phyloP scores from a whole-genome alignment of 306 rosid species.

The Lathyrus oleraceus region DNA sequence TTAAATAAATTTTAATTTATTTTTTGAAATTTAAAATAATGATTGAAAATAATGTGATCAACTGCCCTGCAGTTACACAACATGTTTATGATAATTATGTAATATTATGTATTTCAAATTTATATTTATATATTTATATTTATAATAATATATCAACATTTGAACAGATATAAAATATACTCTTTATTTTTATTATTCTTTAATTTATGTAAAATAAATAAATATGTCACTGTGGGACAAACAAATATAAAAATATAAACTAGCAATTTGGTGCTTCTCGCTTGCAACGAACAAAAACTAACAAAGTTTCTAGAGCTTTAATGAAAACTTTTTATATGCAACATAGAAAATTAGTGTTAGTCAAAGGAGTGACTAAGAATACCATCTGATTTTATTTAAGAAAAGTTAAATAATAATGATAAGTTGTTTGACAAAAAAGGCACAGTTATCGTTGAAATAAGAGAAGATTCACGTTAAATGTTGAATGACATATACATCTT shows the following conservation, averaged over 20 bases:
- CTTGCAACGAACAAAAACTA: background rate
- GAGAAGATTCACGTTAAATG: conserved; percentile 2
- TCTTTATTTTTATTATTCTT: no score
- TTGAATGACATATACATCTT: background rate
- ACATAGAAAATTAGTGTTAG: background rate
- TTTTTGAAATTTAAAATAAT: no score
- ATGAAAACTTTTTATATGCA: background rate
- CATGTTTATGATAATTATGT: no score
- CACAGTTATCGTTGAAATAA: background rate
- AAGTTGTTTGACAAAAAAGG: background rate
- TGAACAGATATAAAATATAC: no score
- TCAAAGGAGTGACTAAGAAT: conserved; percentile 6
- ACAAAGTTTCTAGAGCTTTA: background rate
- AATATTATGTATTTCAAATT: no score
- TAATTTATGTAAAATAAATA: no score
- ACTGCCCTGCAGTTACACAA: no score
- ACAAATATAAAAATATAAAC: background rate
- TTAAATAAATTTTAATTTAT: no score
- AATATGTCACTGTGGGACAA: background rate
- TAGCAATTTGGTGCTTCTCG: background rate
- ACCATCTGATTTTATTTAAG: background rate
- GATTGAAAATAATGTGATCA: no score
- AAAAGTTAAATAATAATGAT: background rate
- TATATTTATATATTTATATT: no score
- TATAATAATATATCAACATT: no score